Conservation (phyloP, 148 eudicot species). For the Bassia scoparia region DNA sequence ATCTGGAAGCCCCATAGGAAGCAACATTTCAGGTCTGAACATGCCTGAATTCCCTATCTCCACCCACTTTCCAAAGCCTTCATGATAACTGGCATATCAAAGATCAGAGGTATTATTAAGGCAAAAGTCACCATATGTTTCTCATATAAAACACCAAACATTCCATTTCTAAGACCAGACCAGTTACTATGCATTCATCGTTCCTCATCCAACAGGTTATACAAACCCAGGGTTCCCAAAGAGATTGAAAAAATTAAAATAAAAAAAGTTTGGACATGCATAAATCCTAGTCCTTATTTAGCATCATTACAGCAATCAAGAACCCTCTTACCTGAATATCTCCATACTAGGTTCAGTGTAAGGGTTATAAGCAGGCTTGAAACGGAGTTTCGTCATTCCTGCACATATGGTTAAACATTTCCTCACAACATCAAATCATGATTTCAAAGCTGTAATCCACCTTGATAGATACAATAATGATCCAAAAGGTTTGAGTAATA, state of each 20-base stretch:
- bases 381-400: constrained; percentile 83
- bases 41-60: constrained; percentile 93
- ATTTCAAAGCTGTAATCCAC: not conserved
- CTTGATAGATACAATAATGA: not conserved
- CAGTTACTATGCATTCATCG: not conserved
- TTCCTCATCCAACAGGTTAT: not conserved
- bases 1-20: constrained; percentile 93
- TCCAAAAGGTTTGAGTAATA: not conserved
- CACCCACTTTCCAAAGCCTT: constrained; percentile 86
- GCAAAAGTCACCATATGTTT: not conserved
- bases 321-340: constrained; percentile 64
- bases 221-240: not conserved
- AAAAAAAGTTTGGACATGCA: not conserved
- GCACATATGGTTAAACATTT: constrained; percentile 15
- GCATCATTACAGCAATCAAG: not conserved
- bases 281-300: not conserved
- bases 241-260: not conserved
- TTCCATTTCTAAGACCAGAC: not conserved
- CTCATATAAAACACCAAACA: no score
- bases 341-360: constrained; percentile 99
- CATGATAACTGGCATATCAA: constrained; percentile 60
- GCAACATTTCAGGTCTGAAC: constrained; percentile 97
- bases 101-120: constrained; percentile 1
- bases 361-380: constrained; percentile 96
- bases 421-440: not conserved